Evolutionary conservation across 2,329 filamentous ascomycete genomes (phyloP).

Genomic region (Aspergillus oerlinghausenensis): DNA sequence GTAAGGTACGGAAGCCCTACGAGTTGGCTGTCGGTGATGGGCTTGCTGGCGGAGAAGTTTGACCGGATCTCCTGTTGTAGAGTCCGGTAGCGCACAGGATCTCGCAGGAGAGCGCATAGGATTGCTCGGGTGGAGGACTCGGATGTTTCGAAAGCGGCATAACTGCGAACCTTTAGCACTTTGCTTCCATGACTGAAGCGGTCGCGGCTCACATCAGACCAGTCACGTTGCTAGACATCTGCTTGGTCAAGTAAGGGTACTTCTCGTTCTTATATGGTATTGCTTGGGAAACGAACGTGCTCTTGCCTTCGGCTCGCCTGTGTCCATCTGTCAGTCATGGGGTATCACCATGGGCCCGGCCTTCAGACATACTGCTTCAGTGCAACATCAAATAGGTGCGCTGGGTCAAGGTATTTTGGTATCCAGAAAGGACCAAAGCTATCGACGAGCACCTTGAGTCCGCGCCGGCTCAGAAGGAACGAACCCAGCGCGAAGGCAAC

Average conservation of each 20-base stretch:
- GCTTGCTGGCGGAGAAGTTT: neutral
- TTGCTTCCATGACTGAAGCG: neutral
- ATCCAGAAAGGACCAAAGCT: neutral
- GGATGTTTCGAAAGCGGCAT: neutral
- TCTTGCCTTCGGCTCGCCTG: neutral
- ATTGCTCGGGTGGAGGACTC: neutral
- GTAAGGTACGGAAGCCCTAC: neutral
- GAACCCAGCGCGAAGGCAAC: neutral
- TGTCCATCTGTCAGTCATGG: neutral
- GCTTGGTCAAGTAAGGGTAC: neutral
- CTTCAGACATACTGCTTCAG: neutral
- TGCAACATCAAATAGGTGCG: neutral
- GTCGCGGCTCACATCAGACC: neutral
- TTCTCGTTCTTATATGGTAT: neutral
- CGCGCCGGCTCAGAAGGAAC: neutral
- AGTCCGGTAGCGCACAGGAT: neutral
- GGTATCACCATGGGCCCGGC: neutral
- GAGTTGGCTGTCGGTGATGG: neutral
- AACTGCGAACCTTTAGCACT: neutral
- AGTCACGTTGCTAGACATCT: neutral
- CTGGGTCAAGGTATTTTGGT: neutral
- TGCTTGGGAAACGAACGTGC: neutral
- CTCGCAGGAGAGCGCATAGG: neutral
- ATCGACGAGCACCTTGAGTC: neutral
- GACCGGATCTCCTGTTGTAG: neutral